Evolutionary conservation across 306 rosid species (phyloP).

Genomic region (Cucumis cinereus): DNA sequence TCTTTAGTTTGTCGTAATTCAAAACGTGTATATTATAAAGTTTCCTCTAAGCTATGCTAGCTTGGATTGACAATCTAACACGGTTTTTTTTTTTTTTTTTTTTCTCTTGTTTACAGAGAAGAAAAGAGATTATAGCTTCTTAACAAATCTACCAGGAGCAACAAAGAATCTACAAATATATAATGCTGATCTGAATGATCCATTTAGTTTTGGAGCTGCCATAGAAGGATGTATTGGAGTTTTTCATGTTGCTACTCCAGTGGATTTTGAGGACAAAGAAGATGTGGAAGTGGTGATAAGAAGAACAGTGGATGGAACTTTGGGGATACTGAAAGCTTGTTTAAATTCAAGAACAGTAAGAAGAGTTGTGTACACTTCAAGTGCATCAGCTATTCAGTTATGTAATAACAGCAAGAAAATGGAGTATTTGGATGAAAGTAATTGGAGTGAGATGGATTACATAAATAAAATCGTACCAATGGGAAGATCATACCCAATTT

Average conservation of each 20-base stretch:
- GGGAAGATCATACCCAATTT: constrained; percentile 17
- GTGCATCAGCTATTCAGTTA: background rate
- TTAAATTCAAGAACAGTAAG: constrained; percentile 26
- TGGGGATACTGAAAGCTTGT: constrained; percentile 43
- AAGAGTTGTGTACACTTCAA: constrained; percentile 43
- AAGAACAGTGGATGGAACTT: constrained; percentile 16
- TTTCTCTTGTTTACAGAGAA: background rate
- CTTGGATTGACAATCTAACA: background rate
- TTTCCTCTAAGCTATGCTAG: too few species aligned
- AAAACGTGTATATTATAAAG: too few species aligned
- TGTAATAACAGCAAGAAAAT: too few species aligned
- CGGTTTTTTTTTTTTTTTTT: background rate
- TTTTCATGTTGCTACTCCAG: background rate
- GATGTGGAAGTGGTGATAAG: constrained; percentile 26
- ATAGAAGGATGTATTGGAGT: background rate
- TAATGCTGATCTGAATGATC: constrained; percentile 23
- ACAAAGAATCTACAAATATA: constrained; percentile 26
- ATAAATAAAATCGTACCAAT: too few species aligned
- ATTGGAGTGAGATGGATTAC: too few species aligned
- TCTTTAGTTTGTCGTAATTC: too few species aligned
- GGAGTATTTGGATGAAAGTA: background rate
- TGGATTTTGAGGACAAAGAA: constrained; percentile 12
- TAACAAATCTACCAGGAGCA: constrained; percentile 39
- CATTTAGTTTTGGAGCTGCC: background rate
- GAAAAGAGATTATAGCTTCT: constrained; percentile 5